Evolutionary conservation across 2,329 filamentous ascomycete species (phyloP).

Genomic region (Samsoniella hepiali): DNA sequence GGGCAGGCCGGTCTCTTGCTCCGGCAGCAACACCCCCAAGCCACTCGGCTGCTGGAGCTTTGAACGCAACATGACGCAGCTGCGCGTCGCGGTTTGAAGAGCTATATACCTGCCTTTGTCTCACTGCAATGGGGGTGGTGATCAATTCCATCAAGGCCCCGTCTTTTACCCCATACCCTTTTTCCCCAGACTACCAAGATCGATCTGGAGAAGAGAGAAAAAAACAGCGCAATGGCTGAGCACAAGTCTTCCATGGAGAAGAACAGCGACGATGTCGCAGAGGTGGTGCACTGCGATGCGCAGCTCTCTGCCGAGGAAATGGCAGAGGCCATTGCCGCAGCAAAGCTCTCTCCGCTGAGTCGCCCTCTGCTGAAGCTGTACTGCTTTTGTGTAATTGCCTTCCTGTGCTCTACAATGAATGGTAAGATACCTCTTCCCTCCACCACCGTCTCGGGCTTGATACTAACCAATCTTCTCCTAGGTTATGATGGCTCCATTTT

Average conservation of each 20-base stretch:
- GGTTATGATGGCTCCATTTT: conserved; percentile 49
- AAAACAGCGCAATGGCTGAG: neutral
- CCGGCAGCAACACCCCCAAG: neutral
- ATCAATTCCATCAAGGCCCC: neutral
- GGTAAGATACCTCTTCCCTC: neutral
- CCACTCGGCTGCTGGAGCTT: neutral
- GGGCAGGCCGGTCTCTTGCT: neutral
- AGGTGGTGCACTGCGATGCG: conserved; percentile 9
- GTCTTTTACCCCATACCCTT: neutral
- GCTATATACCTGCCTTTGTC: conserved; percentile 2
- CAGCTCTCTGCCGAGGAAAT: conserved; percentile 19
- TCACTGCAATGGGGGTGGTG: too few species aligned
- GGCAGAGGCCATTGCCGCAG: conserved; percentile 19
- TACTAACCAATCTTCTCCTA: neutral
- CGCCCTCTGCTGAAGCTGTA: conserved; percentile 20
- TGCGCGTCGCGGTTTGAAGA: neutral
- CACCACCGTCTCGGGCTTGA: neutral
- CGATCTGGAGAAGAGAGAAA: neutral
- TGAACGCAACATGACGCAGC: neutral
- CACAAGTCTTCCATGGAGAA: conserved; percentile 13
- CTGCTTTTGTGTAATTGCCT: conserved; percentile 18
- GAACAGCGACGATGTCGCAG: neutral
- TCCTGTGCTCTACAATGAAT: conserved; percentile 23
- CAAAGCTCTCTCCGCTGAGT: conserved; percentile 14
- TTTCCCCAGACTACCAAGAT: neutral